Evolutionary conservation across 2,329 filamentous ascomycete species (phyloP), one percentile per base, ranked within the genome.

Genomic region (Zymoseptoria passerinii): DNA sequence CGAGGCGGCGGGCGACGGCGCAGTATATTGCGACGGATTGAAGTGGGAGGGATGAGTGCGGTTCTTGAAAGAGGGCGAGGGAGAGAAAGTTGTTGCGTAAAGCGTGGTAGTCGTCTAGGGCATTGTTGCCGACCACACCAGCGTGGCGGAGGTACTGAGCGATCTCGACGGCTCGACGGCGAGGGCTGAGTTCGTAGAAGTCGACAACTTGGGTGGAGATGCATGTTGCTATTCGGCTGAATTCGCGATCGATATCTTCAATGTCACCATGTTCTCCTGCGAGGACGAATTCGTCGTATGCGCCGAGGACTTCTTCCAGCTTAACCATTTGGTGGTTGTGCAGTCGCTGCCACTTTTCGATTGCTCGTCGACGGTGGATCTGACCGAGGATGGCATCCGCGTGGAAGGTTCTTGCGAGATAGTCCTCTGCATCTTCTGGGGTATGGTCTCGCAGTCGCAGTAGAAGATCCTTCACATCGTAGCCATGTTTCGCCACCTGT

Each of bases 21-120:
- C 88, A 94, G 74, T 87, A 99, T 62, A 97, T 95, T 60, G 87
- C 87, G 57, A 87, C 87, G 1, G 90, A 94, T 61, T 96, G 87
- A 54, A 96, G 80, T 1, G 92, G 94, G 8, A 96, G 79, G 1
- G 91, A 92, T 28, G 89, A 85, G 67, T 95, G 90, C 0, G 82
- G 80, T 6, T 82, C 75, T 53, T 88, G 85, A 40, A 83, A 85
- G 50, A 97, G 77, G 3, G 89, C 90, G 61, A 95, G 80, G 8
- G 90, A 90, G 57, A 99, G 85, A 66, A 96, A 89, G 66, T 89
- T 95, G 73, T 97, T 95, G 61, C 89, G 84, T 58, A 97, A 75
- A 59, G 87, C 86, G 65, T 90, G 85, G 70, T 94, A 96, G 56
- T 87, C 83, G 7, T 84, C 82, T n/a, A 83, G 75, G n/a, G 80